Evolutionary conservation across 1,284 basidiomycete genomes (phyloP).

Genomic region (Boletus semigastroideus): DNA sequence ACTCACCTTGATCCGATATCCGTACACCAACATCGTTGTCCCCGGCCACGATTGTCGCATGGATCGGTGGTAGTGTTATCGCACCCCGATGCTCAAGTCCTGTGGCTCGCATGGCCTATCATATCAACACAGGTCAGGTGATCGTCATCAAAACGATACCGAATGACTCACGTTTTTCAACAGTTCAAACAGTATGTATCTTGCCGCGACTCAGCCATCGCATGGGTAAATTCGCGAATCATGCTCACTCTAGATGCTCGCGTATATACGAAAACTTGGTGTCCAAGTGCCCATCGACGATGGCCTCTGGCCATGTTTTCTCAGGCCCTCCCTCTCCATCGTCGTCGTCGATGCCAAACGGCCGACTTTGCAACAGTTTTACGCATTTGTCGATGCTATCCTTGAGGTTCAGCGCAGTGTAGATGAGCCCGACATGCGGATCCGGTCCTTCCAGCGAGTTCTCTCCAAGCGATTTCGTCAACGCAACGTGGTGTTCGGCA

Average conservation of each 20-base stretch:
- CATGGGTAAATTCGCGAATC: not conserved
- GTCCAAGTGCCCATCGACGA: slow-evolving; percentile 72
- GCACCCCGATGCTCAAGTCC: slow-evolving; percentile 46
- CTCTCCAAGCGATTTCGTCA: slow-evolving; percentile 60
- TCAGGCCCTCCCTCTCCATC: slow-evolving; percentile 29
- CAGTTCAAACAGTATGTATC: slow-evolving; percentile 87
- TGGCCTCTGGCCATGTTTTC: slow-evolving; percentile 60
- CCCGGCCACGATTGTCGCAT: slow-evolving; percentile 72
- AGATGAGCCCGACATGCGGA: slow-evolving; percentile 85
- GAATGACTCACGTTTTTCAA: slow-evolving; percentile 71
- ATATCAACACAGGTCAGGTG: not conserved
- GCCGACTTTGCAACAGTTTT: slow-evolving; percentile 54
- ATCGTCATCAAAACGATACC: not conserved
- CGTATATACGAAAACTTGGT: slow-evolving; percentile 83
- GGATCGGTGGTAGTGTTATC: slow-evolving; percentile 53
- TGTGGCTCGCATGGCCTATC: slow-evolving; percentile 70
- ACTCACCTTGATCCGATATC: slow-evolving; percentile 80
- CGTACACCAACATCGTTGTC: slow-evolving; percentile 73
- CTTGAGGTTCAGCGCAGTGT: slow-evolving; percentile 71
- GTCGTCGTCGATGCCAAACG: slow-evolving; percentile 45
- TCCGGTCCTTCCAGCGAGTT: slow-evolving; percentile 37
- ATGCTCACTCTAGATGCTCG: slow-evolving; percentile 79
- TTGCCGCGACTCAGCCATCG: slow-evolving; percentile 28
- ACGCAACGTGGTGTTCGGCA: slow-evolving; percentile 86
- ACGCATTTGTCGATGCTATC: slow-evolving; percentile 72